Evolutionary conservation across 768 basidiomycete species (phyloP).

Genomic region (Boletus huronensis): DNA sequence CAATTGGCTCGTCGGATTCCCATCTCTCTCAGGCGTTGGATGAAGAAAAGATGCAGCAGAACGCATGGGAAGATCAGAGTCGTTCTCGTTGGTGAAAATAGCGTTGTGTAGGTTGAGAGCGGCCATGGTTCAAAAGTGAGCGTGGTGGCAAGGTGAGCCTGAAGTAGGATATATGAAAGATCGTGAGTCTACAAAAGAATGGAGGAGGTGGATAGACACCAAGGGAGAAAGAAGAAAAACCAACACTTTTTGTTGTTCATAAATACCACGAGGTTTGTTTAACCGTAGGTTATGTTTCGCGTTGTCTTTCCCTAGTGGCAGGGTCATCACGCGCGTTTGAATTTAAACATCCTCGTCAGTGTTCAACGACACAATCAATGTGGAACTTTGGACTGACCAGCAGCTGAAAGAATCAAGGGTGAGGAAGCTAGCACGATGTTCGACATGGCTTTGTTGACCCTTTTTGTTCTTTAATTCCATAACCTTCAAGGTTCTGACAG

Average conservation of each 20-base stretch:
- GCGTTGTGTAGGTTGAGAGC: conserved; percentile 57
- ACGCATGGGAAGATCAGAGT: conserved; percentile 14
- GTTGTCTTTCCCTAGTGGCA: conserved; percentile 6
- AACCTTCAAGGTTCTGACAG: conserved; percentile 15
- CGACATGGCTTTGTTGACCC: conserved; percentile 11
- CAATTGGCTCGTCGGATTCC: conserved; percentile 13
- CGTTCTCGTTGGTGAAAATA: conserved; percentile 39
- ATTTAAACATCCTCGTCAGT: not conserved
- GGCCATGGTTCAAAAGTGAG: conserved; percentile 43
- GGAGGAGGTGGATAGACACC: conserved; percentile 6
- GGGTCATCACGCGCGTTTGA: conserved; percentile 6
- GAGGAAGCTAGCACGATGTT: not conserved
- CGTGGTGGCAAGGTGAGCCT: conserved; percentile 13
- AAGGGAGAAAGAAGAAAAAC: conserved; percentile 11
- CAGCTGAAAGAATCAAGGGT: not conserved
- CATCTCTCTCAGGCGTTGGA: conserved; percentile 11
- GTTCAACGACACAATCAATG: not conserved
- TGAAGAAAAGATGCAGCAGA: conserved; percentile 22
- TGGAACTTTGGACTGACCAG: conserved; percentile 11
- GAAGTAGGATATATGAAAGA: conserved; percentile 5
- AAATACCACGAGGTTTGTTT: conserved; percentile 10
- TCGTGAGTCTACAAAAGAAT: conserved; percentile 12
- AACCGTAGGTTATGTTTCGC: not conserved
- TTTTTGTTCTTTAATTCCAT: conserved; percentile 13
- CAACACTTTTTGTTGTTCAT: conserved; percentile 12